Conservation (phyloP, 345 rosid genomes). For the Eutrema heterophyllum region DNA sequence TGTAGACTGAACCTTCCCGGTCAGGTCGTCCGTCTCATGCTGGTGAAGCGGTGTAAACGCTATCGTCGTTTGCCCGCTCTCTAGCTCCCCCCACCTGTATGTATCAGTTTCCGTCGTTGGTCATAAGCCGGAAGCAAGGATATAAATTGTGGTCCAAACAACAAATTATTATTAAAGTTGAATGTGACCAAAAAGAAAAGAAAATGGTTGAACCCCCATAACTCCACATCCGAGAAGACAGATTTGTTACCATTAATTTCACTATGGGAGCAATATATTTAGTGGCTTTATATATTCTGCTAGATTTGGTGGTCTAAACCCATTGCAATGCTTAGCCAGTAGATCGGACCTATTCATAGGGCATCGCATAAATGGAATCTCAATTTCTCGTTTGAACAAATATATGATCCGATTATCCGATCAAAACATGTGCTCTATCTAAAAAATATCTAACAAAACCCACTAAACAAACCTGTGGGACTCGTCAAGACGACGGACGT, state of each 20-base stretch:
- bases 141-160: background rate
- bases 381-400: too few relatives aligned
- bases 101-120: background rate
- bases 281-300: background rate
- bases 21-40: conserved; percentile 66
- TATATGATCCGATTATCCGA: background rate
- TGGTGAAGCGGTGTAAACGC: conserved; percentile 82
- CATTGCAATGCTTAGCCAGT: background rate
- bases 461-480: conserved; percentile 44
- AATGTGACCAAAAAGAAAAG: background rate
- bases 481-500: conserved; percentile 69
- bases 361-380: too few relatives aligned
- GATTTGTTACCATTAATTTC: too few relatives aligned
- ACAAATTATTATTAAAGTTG: too few relatives aligned
- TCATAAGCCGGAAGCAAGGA: too few relatives aligned
- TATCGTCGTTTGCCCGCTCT: conserved; percentile 77
- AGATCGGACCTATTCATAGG: too few relatives aligned
- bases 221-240: background rate
- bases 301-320: too few relatives aligned
- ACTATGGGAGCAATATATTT: background rate
- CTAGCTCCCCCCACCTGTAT: conserved; percentile 78
- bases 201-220: background rate
- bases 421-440: background rate
- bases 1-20: conserved; percentile 50
- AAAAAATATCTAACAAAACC: background rate